Conservation (phyloP, 2,329 filamentous ascomycete species). For the Diaporthe humulicola region DNA sequence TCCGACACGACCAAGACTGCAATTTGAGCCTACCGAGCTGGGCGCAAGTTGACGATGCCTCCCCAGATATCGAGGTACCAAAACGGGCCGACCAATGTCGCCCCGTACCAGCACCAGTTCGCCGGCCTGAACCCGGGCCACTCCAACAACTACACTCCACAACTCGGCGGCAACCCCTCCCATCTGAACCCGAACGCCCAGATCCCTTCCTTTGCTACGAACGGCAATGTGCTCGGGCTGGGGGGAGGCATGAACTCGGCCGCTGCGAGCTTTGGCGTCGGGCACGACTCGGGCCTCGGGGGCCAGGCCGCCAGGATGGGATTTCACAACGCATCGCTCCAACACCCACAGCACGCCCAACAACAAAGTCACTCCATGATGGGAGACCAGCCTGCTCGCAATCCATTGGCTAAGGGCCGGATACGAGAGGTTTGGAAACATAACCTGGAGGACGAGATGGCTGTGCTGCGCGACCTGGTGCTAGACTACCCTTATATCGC, state of each 20-base stretch:
- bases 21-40: slow-evolving; percentile 33
- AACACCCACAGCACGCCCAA: slow-evolving; percentile 62
- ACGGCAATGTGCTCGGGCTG: slow-evolving; percentile 68
- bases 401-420: slow-evolving; percentile 73
- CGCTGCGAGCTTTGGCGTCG: slow-evolving; percentile 66
- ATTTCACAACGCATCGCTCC: slow-evolving; percentile 78
- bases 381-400: slow-evolving; percentile 66
- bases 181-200: slow-evolving; percentile 79
- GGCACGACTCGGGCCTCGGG: slow-evolving; percentile 79
- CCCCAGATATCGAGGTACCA: slow-evolving; percentile 61
- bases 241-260: slow-evolving; percentile 66
- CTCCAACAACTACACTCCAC: slow-evolving; percentile 60
- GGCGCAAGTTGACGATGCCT: slow-evolving; percentile 53
- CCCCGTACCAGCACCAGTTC: slow-evolving; percentile 65
- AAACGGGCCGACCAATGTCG: slow-evolving; percentile 59
- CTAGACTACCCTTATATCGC: slow-evolving; percentile 96
- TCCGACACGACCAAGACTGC: slow-evolving; percentile 35
- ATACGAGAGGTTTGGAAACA: slow-evolving; percentile 98
- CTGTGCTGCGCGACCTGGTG: slow-evolving; percentile 82
- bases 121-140: slow-evolving; percentile 66
- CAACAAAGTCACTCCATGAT: slow-evolving; percentile 53
- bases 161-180: slow-evolving; percentile 74
- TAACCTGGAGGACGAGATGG: slow-evolving; percentile 94
- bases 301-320: slow-evolving; percentile 91
- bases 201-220: slow-evolving; percentile 76